phyloP scores from a whole-genome alignment of 352 stramenopile species.

The Phytophthora parvispora region DNA sequence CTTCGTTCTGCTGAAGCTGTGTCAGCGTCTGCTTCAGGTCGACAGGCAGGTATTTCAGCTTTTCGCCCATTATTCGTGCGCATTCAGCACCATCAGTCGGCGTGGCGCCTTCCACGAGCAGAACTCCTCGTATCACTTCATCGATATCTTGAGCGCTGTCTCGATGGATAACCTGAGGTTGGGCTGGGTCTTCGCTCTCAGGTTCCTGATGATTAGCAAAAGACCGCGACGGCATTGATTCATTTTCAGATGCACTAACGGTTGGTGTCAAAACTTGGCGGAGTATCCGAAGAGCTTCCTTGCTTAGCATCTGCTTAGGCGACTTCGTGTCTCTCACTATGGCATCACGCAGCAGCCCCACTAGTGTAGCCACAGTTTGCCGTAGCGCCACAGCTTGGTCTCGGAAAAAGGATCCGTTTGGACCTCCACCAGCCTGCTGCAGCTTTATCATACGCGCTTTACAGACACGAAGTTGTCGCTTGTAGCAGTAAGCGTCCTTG shows the following conservation, averaged over 20 bases:
- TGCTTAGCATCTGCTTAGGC: slow-evolving; percentile 65
- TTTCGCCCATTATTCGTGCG: slow-evolving; percentile 44
- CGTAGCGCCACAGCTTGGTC: slow-evolving; percentile 49
- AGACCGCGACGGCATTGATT: neutral
- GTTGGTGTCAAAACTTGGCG: slow-evolving; percentile 29
- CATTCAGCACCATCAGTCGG: slow-evolving; percentile 47
- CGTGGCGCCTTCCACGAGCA: slow-evolving; percentile 53
- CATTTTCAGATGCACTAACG: slow-evolving; percentile 2
- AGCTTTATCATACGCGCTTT: slow-evolving; percentile 50
- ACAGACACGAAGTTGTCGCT: slow-evolving; percentile 60
- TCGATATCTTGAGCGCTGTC: slow-evolving; percentile 44
- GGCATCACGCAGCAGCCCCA: slow-evolving; percentile 54
- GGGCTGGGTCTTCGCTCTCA: slow-evolving; percentile 4
- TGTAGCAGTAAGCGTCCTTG: slow-evolving; percentile 70
- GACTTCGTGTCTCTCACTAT: slow-evolving; percentile 70
- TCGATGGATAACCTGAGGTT: slow-evolving; percentile 21
- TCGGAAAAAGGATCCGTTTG: slow-evolving; percentile 55
- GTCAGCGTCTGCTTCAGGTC: slow-evolving; percentile 44
- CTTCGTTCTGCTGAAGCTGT: slow-evolving; percentile 25
- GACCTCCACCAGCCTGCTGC: slow-evolving; percentile 27
- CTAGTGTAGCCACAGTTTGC: slow-evolving; percentile 46
- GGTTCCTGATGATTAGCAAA: slow-evolving; percentile 7
- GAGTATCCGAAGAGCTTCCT: slow-evolving; percentile 54
- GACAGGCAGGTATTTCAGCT: slow-evolving; percentile 56
- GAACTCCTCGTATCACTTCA: slow-evolving; percentile 56